phyloP scores from a whole-genome alignment of 805 yeast genomes.

The Saccharomycodes ludwigii region DNA sequence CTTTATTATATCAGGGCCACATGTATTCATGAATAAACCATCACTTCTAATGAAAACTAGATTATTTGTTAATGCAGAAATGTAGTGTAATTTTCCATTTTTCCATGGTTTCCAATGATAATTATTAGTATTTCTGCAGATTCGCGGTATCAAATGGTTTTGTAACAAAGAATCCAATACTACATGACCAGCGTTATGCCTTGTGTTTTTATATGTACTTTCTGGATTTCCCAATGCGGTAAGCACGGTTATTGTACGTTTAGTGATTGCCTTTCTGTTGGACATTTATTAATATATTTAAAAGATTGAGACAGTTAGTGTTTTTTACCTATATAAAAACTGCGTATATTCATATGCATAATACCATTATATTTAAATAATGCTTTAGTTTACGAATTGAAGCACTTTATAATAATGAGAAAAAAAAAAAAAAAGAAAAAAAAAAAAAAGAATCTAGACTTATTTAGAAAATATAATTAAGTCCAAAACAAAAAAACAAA shows the following conservation, averaged over 20 bases:
- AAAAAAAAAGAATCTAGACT: too few relatives aligned
- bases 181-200: conserved; percentile 4
- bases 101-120: conserved; percentile 6
- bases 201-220: conserved; percentile 1
- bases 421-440: too few relatives aligned
- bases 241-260: conserved; percentile 1
- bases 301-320: background rate
- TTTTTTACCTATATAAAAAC: background rate
- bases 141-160: conserved; percentile 4
- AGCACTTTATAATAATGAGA: too few relatives aligned
- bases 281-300: too few relatives aligned
- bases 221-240: conserved; percentile 4
- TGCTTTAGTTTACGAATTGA: too few relatives aligned
- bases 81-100: too few relatives aligned
- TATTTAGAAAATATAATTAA: too few relatives aligned
- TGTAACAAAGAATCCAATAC: background rate
- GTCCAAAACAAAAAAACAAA: too few relatives aligned
- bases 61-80: conserved; percentile 14
- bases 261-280: too few relatives aligned
- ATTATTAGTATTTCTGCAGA: conserved; percentile 9
- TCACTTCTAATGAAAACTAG: conserved; percentile 39
- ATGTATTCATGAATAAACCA: conserved; percentile 51
- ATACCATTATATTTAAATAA: too few relatives aligned
- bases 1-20: conserved; percentile 45
- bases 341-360: too few relatives aligned